These are phyloP conservation scores for Geotrichum cucujoidarum DNA, from an alignment of 1,139 yeast species.

Conservation along the genomic window DNA sequence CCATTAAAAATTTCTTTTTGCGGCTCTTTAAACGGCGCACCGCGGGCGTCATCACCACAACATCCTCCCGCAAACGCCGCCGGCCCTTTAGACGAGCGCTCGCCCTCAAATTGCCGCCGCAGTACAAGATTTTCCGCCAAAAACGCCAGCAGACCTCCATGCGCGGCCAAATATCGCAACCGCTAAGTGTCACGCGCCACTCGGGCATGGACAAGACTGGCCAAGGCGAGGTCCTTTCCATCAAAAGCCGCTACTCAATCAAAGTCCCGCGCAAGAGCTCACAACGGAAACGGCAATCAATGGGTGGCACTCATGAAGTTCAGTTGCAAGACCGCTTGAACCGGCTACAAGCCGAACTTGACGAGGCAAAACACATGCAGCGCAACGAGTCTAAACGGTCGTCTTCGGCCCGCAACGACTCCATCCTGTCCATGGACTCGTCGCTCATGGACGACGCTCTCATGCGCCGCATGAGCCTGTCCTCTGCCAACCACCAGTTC, in stretches of 20 bases:
- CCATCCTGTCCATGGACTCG: not conserved
- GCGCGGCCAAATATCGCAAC: conserved; percentile 13
- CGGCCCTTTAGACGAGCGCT: not conserved
- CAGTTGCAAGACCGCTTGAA: conserved; percentile 12
- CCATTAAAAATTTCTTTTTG: conserved; percentile 6
- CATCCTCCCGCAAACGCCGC: not conserved
- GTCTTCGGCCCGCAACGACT: not conserved
- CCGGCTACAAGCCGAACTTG: conserved; percentile 14
- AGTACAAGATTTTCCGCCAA: conserved; percentile 3
- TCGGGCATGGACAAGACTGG: conserved; percentile 10
- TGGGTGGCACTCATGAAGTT: not conserved
- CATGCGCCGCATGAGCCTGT: not conserved
- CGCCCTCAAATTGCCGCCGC: not conserved
- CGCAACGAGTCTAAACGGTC: conserved; percentile 9
- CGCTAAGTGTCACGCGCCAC: conserved; percentile 11
- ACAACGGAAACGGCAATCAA: no score
- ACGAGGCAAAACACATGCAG: conserved; percentile 9
- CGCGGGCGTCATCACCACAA: not conserved
- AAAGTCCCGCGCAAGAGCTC: not conserved
- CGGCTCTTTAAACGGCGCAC: conserved; percentile 7
- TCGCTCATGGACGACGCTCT: not conserved
- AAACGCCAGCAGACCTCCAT: conserved; percentile 2
- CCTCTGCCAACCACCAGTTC: conserved; percentile 1
- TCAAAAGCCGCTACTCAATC: conserved; percentile 1
- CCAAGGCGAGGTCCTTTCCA: conserved; percentile 9